Percentiles rank a stretch among this genome's conserved stretches.
These are phyloP conservation scores for Kuraishia piskuri DNA, from an alignment of 805 yeast genomes.

Conservation along the genomic window DNA sequence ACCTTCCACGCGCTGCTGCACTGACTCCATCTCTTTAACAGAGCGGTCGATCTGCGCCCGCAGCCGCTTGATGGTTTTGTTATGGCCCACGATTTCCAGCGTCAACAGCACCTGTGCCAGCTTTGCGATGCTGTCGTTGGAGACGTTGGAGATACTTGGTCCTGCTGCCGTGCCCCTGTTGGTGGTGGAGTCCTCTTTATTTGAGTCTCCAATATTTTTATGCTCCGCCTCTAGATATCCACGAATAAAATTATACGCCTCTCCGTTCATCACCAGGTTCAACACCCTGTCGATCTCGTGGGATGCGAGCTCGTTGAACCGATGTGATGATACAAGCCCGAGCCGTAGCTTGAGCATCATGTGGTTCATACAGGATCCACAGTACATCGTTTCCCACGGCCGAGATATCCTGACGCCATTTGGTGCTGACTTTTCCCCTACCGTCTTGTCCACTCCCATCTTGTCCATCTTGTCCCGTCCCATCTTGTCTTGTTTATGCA, in stretches of 20 bases:
- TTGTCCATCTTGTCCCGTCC: background rate
- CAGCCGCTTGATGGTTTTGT: constrained; percentile 8
- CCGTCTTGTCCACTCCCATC: no score
- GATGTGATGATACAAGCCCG: constrained; percentile 12
- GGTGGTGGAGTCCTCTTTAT: no score
- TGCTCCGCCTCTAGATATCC: constrained; percentile 8
- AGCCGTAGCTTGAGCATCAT: constrained; percentile 16
- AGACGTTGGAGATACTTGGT: constrained; percentile 11
- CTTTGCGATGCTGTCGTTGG: constrained; percentile 15
- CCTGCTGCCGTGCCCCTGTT: constrained; percentile 3
- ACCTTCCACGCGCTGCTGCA: constrained; percentile 5
- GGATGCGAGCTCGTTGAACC: constrained; percentile 10
- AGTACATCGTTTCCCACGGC: constrained; percentile 4
- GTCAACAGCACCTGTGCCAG: constrained; percentile 22
- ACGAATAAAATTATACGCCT: constrained; percentile 10
- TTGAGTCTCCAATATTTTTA: background rate
- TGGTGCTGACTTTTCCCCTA: background rate
- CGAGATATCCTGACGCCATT: background rate
- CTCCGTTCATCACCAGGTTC: constrained; percentile 16
- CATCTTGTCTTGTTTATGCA: no score
- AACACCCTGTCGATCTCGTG: constrained; percentile 16
- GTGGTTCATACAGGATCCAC: constrained; percentile 19
- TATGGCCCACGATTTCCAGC: constrained; percentile 15
- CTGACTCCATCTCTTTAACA: constrained; percentile 5
- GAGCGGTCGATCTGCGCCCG: constrained; percentile 4